phyloP scores from a whole-genome alignment of 495 filamentous ascomycete genomes.

The Aspergillus saccharolyticus region DNA sequence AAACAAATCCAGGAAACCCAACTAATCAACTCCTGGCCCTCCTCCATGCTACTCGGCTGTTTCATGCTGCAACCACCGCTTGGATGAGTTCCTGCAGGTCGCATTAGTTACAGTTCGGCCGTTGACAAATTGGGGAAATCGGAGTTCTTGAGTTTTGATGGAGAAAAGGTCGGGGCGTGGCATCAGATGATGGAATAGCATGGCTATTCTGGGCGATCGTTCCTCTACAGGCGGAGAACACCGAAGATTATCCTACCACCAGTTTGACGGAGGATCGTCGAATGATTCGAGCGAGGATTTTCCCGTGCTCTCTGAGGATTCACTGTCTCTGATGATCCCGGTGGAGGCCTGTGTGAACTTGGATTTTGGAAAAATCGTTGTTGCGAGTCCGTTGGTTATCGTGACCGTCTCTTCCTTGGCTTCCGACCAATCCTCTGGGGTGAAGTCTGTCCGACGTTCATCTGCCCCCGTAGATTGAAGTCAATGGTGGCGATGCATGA shows the following conservation, averaged over 20 bases:
- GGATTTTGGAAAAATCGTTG: neutral
- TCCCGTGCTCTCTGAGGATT: neutral
- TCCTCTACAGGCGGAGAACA: neutral
- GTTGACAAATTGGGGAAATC: neutral
- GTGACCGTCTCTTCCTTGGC: neutral
- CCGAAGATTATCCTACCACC: constrained; percentile 4
- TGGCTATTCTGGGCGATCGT: constrained; percentile 1
- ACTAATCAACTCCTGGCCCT: neutral
- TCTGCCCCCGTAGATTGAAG: neutral
- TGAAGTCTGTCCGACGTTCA: neutral
- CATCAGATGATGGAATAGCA: neutral
- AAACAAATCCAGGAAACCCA: neutral
- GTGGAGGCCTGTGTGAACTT: neutral
- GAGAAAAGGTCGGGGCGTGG: neutral
- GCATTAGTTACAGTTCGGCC: constrained; percentile 1
- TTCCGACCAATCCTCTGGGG: no score
- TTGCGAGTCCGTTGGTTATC: neutral
- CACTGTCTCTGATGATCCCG: neutral
- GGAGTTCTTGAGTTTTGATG: neutral
- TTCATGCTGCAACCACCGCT: constrained; percentile 3
- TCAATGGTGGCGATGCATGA: neutral
- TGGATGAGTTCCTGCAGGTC: constrained; percentile 4
- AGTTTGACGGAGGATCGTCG: neutral
- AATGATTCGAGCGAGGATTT: neutral
- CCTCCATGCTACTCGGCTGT: constrained; percentile 3